These are phyloP conservation scores for Darksidea phi DNA, from an alignment of 495 filamentous ascomycete species.

Conservation along the genomic window DNA sequence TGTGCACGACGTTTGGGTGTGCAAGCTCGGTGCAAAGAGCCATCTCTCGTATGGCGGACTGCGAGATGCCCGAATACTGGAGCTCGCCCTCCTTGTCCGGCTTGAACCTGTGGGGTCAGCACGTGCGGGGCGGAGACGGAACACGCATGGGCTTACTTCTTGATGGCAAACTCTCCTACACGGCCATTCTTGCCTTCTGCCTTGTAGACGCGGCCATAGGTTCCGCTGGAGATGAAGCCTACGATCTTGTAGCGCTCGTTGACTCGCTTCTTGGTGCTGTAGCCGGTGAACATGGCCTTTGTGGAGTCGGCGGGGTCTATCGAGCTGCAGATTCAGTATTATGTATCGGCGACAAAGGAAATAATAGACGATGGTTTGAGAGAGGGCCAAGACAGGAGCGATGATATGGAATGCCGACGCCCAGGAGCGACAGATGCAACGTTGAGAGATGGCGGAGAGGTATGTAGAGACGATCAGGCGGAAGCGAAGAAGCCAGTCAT, in stretches of 20 bases:
- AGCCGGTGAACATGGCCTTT: constrained; percentile 32
- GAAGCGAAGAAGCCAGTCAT: neutral
- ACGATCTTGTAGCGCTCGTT: constrained; percentile 91
- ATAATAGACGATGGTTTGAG: neutral
- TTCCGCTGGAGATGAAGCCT: constrained; percentile 96
- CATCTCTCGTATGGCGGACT: constrained; percentile 97
- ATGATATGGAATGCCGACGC: neutral
- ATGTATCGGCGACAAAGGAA: neutral
- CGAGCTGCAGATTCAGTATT: constrained; percentile 9
- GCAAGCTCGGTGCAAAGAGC: constrained; percentile 91
- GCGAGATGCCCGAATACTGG: constrained; percentile 95
- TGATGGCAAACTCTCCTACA: constrained; percentile 85
- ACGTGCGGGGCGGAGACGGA: neutral
- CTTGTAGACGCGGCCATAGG: constrained; percentile 99
- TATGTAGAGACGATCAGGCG: constrained; percentile 4
- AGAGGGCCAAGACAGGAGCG: neutral
- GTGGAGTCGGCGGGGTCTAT: constrained; percentile 32
- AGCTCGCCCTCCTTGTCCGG: constrained; percentile 98
- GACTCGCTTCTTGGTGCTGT: constrained; percentile 61
- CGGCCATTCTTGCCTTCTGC: constrained; percentile 76
- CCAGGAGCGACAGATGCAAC: neutral
- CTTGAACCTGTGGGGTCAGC: constrained; percentile 70
- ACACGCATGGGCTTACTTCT: constrained; percentile 59
- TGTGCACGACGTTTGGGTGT: constrained; percentile 84
- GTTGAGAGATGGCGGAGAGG: neutral